Percentiles rank a stretch among this genome's conserved stretches.
Evolutionary conservation across 169 alveolate species (phyloP).

Genomic region (Babesia bigemina): DNA sequence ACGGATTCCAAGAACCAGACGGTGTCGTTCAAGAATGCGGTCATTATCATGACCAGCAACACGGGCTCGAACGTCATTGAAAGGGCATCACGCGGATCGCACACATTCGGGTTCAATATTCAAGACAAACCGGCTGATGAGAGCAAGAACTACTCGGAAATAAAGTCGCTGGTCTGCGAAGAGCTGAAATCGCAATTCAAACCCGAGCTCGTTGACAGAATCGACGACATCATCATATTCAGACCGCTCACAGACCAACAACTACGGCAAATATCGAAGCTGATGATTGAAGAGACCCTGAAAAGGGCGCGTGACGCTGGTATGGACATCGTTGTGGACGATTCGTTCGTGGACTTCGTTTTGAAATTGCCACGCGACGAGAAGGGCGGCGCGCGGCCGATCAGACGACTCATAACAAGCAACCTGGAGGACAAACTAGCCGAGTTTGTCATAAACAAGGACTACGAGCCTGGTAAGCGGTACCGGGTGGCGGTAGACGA

Average conservation of each 20-base stretch:
- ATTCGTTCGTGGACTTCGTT: slow-evolving; percentile 42
- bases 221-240: slow-evolving; percentile 77
- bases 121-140: slow-evolving; percentile 2
- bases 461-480: slow-evolving; percentile 27
- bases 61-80: slow-evolving; percentile 78
- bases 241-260: slow-evolving; percentile 67
- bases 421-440: slow-evolving; percentile 55
- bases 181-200: slow-evolving; percentile 64
- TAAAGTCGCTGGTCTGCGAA: slow-evolving; percentile 50
- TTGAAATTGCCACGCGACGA: slow-evolving; percentile 66
- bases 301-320: slow-evolving; percentile 57
- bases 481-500: slow-evolving; percentile 43
- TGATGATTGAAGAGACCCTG: slow-evolving; percentile 67
- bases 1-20: slow-evolving; percentile 85
- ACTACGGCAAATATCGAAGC: slow-evolving; percentile 62
- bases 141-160: slow-evolving; percentile 8
- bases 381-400: slow-evolving; percentile 68
- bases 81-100: slow-evolving; percentile 45
- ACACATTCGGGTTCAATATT: slow-evolving; percentile 55
- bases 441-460: slow-evolving; percentile 42
- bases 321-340: slow-evolving; percentile 39
- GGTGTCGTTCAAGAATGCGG: slow-evolving; percentile 84
- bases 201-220: slow-evolving; percentile 80
- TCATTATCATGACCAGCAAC: slow-evolving; percentile 87
- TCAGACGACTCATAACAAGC: slow-evolving; percentile 60